A percentile compares a stretch with the other conserved stretches of the same genome.
These are phyloP conservation scores for Phaeosphaeriaceae sp. DNA, from an alignment of 2,329 filamentous ascomycete species.

Conservation along the genomic window DNA sequence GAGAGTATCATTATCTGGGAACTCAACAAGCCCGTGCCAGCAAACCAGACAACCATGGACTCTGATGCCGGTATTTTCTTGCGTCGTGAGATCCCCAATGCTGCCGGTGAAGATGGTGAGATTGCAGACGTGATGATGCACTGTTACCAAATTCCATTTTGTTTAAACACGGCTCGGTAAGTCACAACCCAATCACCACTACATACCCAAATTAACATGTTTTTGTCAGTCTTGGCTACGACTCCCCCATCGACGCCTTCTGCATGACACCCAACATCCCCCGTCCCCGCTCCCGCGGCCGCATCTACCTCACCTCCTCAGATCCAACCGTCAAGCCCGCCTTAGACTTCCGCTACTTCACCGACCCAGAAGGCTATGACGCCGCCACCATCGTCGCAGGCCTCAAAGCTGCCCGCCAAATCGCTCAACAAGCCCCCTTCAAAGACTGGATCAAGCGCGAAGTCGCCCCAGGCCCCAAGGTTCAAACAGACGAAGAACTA, in stretches of 20 bases:
- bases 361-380: constrained; percentile 83
- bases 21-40: constrained; percentile 77
- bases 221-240: constrained; percentile 72
- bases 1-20: constrained; percentile 76
- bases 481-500: constrained; percentile 79
- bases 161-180: constrained; percentile 76
- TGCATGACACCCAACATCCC: constrained; percentile 95
- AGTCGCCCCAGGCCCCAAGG: constrained; percentile 75
- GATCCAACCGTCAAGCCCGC: constrained; percentile 81
- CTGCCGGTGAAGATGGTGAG: constrained; percentile 71
- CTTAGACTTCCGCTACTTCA: constrained; percentile 89
- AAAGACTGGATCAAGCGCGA: constrained; percentile 83
- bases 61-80: constrained; percentile 89
- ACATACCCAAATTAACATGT: constrained; percentile 9
- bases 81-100: constrained; percentile 75
- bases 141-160: constrained; percentile 95
- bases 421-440: constrained; percentile 78
- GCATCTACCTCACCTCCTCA: constrained; percentile 76
- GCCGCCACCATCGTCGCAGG: constrained; percentile 80
- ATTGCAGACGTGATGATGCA: constrained; percentile 94
- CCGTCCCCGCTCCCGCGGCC: constrained; percentile 77
- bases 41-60: constrained; percentile 87
- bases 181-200: constrained; percentile 2
- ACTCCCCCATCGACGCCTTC: constrained; percentile 75
- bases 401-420: constrained; percentile 76